phyloP scores from a whole-genome alignment of 164 flowering plant species.

The Berberis vulgaris region DNA sequence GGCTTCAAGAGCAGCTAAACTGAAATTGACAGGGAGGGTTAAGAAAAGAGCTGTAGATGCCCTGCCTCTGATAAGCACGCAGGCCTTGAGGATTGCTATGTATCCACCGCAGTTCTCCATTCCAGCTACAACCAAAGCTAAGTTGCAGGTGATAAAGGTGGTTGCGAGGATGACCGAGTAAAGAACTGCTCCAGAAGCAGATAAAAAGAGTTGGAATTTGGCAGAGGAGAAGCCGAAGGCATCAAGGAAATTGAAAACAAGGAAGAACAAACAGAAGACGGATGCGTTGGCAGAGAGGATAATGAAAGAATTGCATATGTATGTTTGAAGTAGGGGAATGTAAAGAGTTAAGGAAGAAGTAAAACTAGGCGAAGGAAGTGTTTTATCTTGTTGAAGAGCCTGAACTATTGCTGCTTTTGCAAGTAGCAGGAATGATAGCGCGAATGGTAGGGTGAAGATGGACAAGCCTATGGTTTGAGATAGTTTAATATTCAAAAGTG shows the following conservation, averaged over 20 bases:
- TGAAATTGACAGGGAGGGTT: constrained; percentile 33
- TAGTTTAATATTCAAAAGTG: constrained; percentile 47
- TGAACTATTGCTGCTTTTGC: constrained; percentile 52
- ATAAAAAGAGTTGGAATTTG: constrained; percentile 7
- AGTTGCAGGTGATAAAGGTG: constrained; percentile 25
- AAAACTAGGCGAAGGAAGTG: constrained; percentile 2
- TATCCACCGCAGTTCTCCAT: constrained; percentile 25
- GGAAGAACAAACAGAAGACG: constrained; percentile 21
- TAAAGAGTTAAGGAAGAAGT: constrained; percentile 13
- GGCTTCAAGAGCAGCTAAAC: constrained; percentile 38
- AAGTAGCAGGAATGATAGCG: constrained; percentile 56
- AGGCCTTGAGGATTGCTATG: constrained; percentile 36
- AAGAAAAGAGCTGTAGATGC: constrained; percentile 35
- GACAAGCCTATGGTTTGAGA: constrained; percentile 57
- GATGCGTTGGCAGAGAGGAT: constrained; percentile 21
- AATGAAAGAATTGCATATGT: constrained; percentile 24
- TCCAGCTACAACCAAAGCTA: constrained; percentile 34
- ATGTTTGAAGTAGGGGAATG: constrained; percentile 26
- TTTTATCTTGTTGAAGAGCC: constrained; percentile 8
- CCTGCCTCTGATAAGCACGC: constrained; percentile 31
- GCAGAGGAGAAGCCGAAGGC: constrained; percentile 10
- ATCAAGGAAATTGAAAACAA: constrained; percentile 16
- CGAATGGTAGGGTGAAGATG: constrained; percentile 52
- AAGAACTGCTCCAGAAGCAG: constrained; percentile 13
- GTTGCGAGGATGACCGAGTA: constrained; percentile 26